Evolutionary conservation across 2,329 filamentous ascomycete genomes (phyloP), one percentile per base, ranked within the genome.

Genomic region (Sporothrix mexicana): DNA sequence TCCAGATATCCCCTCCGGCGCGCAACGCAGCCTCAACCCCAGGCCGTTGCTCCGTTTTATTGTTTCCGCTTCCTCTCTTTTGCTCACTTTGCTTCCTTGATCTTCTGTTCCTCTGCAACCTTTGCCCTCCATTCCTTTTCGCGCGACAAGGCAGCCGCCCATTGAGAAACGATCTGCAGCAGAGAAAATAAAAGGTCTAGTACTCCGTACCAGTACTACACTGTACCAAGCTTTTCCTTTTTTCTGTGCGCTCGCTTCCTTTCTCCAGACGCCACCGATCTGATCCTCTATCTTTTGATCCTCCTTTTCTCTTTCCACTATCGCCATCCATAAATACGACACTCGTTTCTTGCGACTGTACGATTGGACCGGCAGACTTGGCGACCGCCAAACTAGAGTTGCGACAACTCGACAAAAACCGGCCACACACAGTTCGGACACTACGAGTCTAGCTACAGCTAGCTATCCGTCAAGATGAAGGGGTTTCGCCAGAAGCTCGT

Each of bases 401-500:
- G n/a, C 43, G 2, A 30, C 43, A 43, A 17, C 30, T 41, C 7
- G 15, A 20, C 17, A 43, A 30, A 43, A 30, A 36, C 30, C 17
- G 25, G 9, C 55, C 51, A 9, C 2, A 55, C 64, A 12, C 61
- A n/a, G 61, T 45, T 4, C 5, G 30, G 3, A 70, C 72, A 67
- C 15, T 51, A n/a, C n/a, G n/a, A n/a, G n/a, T n/a, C 30, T 36
- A 36, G 30, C 30, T 9, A 67, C 13, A 43, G 30, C 12, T 17
- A 59, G 41, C 64, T 10, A 20, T 43, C 41, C 6, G 20, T 15
- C 9, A 62, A 57, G n/a, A 76, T 76, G 75, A 76, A 76, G 73
- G 66, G 53, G 43, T 74, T 76, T 17, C 74, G 75, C 20, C 61
- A 67, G 45, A 75, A 74, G 64, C 64, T 74, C 15, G 66, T 64